A percentile compares a stretch with the other conserved stretches of the same genome.
phyloP scores from a whole-genome alignment of 208 protist species.

The Trypanosoma platydactyli region DNA sequence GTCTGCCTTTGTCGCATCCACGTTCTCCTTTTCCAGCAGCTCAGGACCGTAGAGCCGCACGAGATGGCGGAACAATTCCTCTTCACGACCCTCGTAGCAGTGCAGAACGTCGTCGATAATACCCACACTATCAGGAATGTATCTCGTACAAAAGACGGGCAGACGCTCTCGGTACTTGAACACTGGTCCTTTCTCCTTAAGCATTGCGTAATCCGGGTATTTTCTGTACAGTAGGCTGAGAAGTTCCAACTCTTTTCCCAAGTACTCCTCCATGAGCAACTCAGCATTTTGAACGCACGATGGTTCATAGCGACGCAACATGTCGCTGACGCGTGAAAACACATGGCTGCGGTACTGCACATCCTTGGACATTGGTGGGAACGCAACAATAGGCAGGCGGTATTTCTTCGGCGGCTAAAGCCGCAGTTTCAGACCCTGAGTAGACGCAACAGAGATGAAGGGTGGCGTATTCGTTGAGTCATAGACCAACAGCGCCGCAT shows the following conservation, averaged over 20 bases:
- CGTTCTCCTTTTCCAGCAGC: constrained; percentile 19
- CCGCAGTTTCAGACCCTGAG: constrained; percentile 1
- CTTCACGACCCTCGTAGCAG: constrained; percentile 57
- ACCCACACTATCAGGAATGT: constrained; percentile 53
- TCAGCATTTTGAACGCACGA: not conserved
- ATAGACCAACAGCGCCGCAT: not conserved
- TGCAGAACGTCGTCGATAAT: constrained; percentile 52
- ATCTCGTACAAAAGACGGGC: constrained; percentile 43
- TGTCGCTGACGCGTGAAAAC: constrained; percentile 8
- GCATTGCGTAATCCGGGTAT: constrained; percentile 15
- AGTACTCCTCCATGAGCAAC: constrained; percentile 8
- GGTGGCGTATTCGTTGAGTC: constrained; percentile 2
- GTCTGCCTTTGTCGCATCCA: not conserved
- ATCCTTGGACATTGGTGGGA: constrained; percentile 10
- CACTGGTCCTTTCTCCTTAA: not conserved
- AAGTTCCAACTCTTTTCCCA: constrained; percentile 20
- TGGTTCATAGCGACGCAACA: constrained; percentile 14
- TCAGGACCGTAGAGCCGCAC: constrained; percentile 75
- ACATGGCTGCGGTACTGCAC: constrained; percentile 19
- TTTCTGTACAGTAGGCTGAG: constrained; percentile 14
- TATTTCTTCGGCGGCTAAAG: constrained; percentile 6
- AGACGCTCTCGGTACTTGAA: constrained; percentile 44
- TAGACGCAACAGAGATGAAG: not conserved
- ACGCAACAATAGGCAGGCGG: not conserved
- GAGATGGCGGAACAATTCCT: constrained; percentile 53